Evolutionary conservation across 805 yeast species (phyloP).

Genomic region (Teunomyces gatunensis): DNA sequence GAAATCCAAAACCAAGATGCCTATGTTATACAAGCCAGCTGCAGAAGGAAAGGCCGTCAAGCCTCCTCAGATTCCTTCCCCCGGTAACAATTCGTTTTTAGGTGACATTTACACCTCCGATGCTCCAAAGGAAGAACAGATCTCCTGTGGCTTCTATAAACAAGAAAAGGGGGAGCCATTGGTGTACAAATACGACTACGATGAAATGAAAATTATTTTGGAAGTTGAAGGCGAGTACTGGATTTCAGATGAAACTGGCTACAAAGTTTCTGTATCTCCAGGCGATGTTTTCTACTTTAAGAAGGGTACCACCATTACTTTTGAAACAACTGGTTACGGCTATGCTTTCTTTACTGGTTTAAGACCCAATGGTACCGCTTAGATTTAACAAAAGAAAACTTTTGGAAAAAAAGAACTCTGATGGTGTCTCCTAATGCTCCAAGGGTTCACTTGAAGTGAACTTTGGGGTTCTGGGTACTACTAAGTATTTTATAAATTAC

Average conservation of each 20-base stretch:
- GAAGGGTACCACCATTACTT: slow-evolving; percentile 63
- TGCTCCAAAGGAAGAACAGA: slow-evolving; percentile 57
- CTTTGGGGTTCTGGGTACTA: too few species aligned
- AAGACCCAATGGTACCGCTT: slow-evolving; percentile 40
- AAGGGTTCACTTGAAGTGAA: too few species aligned
- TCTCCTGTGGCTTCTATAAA: slow-evolving; percentile 65
- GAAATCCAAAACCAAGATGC: slow-evolving; percentile 36
- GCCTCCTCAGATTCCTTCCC: slow-evolving; percentile 61
- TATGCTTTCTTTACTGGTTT: slow-evolving; percentile 61
- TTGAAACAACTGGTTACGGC: slow-evolving; percentile 62
- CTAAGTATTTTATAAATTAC: too few species aligned
- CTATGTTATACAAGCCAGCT: slow-evolving; percentile 52
- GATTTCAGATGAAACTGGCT: slow-evolving; percentile 63
- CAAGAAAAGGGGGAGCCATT: slow-evolving; percentile 68
- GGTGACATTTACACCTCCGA: slow-evolving; percentile 65
- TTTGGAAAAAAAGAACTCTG: too few species aligned
- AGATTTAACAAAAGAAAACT: too few species aligned
- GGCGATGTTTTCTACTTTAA: slow-evolving; percentile 69
- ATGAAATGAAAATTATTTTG: slow-evolving; percentile 64
- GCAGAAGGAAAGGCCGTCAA: slow-evolving; percentile 51
- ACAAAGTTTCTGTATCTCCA: slow-evolving; percentile 52
- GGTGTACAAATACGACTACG: slow-evolving; percentile 57
- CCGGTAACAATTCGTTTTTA: slow-evolving; percentile 66
- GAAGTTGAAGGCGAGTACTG: slow-evolving; percentile 67
- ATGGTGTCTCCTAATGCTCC: too few species aligned